Base-by-base conservation (phyloP, 1,284 basidiomycete genomes). In the Rhizoctonia solani region DNA sequence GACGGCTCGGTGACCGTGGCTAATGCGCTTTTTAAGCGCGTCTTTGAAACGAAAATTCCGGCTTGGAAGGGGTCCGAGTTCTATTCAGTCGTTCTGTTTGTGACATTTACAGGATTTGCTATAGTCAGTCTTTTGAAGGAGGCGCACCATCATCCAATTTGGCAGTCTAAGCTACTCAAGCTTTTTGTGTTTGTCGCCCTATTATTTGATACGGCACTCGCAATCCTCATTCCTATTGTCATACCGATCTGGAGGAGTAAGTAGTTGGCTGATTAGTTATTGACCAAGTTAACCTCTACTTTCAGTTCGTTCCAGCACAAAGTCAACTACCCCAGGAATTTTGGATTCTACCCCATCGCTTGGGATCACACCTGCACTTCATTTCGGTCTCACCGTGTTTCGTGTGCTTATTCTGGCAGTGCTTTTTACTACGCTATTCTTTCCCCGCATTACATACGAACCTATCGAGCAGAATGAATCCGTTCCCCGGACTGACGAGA, bases 121-220 rank as follows among this genome's bases (percentile, higher is more conserved):
- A 83, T 85, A 16, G 77, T 91, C 27, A 88, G 88, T 9, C 81
- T 87, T 4, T 91, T 86, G 84, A 90, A 91, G 76, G 88, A 91
- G 68, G 77, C 89, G 58, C 81, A 83, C 30, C 88, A 88, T 37
- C 81, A 87, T 41, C 79, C 85, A 44, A 84, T 91, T 27, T 92
- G 90, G 90, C 82, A 81, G 32, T 74, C 85, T 71, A 83, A 75
- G 69, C 81, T 86, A 42, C 75, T 90, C 70, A 89, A 82, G 74
- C 59, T 77, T 14, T 81, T 82, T 66, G 76, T 89, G 30, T 75
- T 80, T 25, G 69, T 79, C 44, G 81, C 88, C 30, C 74, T 89
- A 54, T 77, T 75, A 6, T 75, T 89, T 41, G 89, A 91, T 73
- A 77, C 87, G 49, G 81, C 79, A 8, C 81, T 87, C 56, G 81